Percentiles rank a stretch among this genome's conserved stretches.
phyloP scores from a whole-genome alignment of 2,329 filamentous ascomycete species.

The Sporothrix protearum region DNA sequence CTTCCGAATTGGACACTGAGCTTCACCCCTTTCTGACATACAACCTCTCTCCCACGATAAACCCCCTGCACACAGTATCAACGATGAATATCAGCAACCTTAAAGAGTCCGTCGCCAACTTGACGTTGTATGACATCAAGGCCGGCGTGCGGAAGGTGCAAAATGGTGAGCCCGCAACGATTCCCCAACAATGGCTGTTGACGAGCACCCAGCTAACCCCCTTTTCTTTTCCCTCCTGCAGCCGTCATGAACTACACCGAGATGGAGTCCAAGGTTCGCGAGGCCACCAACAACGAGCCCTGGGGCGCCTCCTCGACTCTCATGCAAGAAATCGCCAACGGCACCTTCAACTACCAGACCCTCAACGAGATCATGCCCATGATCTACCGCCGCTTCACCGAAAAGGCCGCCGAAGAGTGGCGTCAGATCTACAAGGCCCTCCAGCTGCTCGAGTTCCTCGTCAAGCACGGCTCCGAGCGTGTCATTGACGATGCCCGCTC shows the following conservation, averaged over 20 bases:
- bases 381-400: conserved; percentile 98
- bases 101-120: conserved; percentile 82
- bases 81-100: conserved; percentile 83
- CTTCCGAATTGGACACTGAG: neutral
- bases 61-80: neutral
- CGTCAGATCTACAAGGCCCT: conserved; percentile 98
- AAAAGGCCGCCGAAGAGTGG: conserved; percentile 98
- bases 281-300: conserved; percentile 98
- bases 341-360: conserved; percentile 95
- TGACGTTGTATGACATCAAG: conserved; percentile 93
- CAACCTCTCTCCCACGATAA: neutral
- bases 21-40: neutral
- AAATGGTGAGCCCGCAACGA: conserved; percentile 65
- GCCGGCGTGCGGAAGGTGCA: conserved; percentile 92
- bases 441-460: conserved; percentile 87
- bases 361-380: conserved; percentile 99
- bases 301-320: conserved; percentile 81
- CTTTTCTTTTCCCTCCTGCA: conserved; percentile 38
- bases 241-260: conserved; percentile 98
- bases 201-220: neutral
- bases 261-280: conserved; percentile 65
- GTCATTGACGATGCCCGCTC: conserved; percentile 96
- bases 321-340: conserved; percentile 98
- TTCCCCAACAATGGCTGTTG: neutral
- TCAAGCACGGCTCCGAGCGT: conserved; percentile 96